Conservation (phyloP, 164 flowering plant genomes). For the Litsea cubeba region DNA sequence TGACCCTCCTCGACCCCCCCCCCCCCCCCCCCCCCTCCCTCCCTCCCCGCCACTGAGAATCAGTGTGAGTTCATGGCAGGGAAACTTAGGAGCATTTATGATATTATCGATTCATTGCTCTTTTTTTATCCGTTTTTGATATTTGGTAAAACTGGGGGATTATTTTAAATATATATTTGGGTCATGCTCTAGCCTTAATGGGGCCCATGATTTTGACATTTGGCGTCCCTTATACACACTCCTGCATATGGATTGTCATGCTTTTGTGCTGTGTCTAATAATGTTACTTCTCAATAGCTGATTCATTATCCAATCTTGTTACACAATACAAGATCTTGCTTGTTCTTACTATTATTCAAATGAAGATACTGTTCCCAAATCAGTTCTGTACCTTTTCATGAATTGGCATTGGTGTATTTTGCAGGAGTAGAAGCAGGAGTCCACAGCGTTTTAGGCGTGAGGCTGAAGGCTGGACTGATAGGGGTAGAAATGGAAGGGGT, state of each 20-base stretch:
- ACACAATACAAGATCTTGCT: background rate
- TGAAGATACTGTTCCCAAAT: background rate
- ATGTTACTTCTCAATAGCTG: background rate
- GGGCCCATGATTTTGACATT: background rate
- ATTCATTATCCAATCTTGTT: background rate
- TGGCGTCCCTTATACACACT: background rate
- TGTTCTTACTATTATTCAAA: background rate
- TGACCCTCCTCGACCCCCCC: too few species aligned
- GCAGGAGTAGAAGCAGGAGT: slow-evolving; percentile 30
- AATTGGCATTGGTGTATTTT: background rate
- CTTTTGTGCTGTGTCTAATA: too few species aligned
- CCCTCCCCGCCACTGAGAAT: too few species aligned
- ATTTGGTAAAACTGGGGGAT: too few species aligned
- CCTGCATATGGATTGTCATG: background rate
- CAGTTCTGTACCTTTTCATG: background rate
- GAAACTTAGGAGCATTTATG: too few species aligned
- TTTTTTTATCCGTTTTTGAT: too few species aligned
- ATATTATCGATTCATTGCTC: too few species aligned
- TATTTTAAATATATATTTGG: too few species aligned
- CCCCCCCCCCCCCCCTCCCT: too few species aligned
- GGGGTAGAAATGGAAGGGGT: slow-evolving; percentile 39
- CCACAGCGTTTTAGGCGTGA: slow-evolving; percentile 47
- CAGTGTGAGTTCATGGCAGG: too few species aligned
- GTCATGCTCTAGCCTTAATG: too few species aligned
- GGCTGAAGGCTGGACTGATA: slow-evolving; percentile 34